Base-by-base conservation (phyloP, 305 asterid genomes). In the Nicotiana rustica region DNA sequence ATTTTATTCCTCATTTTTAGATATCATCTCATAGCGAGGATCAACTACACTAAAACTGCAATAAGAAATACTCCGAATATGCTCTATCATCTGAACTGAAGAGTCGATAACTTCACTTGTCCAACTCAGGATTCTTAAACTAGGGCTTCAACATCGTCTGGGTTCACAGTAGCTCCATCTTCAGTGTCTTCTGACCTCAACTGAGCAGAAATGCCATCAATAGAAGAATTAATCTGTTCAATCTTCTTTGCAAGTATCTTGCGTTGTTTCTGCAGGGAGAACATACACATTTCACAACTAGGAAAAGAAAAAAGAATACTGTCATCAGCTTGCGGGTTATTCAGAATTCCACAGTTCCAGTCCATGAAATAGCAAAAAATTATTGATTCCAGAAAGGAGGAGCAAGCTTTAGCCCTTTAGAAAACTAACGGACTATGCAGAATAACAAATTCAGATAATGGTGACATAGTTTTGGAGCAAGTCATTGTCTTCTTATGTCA, bases 201-300 rank as follows among this genome's bases (percentile, higher is more conserved):
- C 83, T 91, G 92, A 81, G 44, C 79, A 64, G 98, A 94, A 65
- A 91, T 87, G 17, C 87, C 87, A 62, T 94, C 98, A 77, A 94
- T 92, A 25, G 97, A 92, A 33, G 89, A 81, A 84, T 92, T 92
- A 73, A 94, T 93, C 82, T 92, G 91, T 59, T 86, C 94, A 77
- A 93, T 92, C 93, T 92, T 94, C 89, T 92, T 91, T 0, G 91
- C 80, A 80, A 94, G 88, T 82, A 87, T 90, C 91, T 91, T 90
- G 88, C 97, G 93, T 81, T 93, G 91, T 86, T 86, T 93, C 98
- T 93, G 94, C 61, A 73, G 81, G 86, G 52, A 70, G 7, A 49
- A 82, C 15, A 49, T 17, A 85, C 59, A 41, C 21, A 57, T 64
- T 78, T 69, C 47, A 36, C 67, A 81, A 36, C 36, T 4, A 15